These are phyloP conservation scores for Nyctanthes arbortristis DNA, from an alignment of 257 asterid species.

Conservation along the genomic window DNA sequence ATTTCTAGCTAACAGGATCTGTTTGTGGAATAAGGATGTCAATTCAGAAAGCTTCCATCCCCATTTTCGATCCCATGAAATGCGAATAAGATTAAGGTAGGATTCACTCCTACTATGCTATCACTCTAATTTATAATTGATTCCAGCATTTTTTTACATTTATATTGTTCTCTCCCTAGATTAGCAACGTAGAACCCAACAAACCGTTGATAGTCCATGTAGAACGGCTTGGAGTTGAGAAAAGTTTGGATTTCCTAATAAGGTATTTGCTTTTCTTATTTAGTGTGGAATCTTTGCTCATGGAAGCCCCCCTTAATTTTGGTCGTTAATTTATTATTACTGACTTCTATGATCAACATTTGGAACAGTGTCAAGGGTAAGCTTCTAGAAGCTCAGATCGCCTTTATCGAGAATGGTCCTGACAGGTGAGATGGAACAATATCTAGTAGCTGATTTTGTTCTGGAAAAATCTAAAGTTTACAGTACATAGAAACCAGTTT, in stretches of 20 bases:
- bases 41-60: slow-evolving; percentile 96
- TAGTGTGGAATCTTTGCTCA: neutral
- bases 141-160: slow-evolving; percentile 21
- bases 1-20: slow-evolving; percentile 66
- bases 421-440: slow-evolving; percentile 62
- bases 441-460: neutral
- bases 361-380: slow-evolving; percentile 84
- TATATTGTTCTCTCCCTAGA: slow-evolving; percentile 3
- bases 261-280: slow-evolving; percentile 44
- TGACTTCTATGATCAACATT: slow-evolving; percentile 23
- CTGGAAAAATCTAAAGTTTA: neutral
- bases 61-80: slow-evolving; percentile 57
- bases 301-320: too few relatives aligned
- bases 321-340: slow-evolving; percentile 9
- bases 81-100: slow-evolving; percentile 77
- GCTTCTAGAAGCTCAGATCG: slow-evolving; percentile 86
- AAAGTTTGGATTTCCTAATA: slow-evolving; percentile 89
- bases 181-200: slow-evolving; percentile 85
- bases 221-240: slow-evolving; percentile 91
- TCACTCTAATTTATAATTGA: neutral
- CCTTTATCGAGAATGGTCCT: slow-evolving; percentile 93
- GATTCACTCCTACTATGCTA: slow-evolving; percentile 7
- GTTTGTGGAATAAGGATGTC: slow-evolving; percentile 96
- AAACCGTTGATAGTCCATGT: slow-evolving; percentile 88
- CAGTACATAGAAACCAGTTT: too few relatives aligned